These are phyloP conservation scores for Colletotrichum sp. DNA, from an alignment of 2,329 filamentous ascomycete genomes.

Conservation along the genomic window DNA sequence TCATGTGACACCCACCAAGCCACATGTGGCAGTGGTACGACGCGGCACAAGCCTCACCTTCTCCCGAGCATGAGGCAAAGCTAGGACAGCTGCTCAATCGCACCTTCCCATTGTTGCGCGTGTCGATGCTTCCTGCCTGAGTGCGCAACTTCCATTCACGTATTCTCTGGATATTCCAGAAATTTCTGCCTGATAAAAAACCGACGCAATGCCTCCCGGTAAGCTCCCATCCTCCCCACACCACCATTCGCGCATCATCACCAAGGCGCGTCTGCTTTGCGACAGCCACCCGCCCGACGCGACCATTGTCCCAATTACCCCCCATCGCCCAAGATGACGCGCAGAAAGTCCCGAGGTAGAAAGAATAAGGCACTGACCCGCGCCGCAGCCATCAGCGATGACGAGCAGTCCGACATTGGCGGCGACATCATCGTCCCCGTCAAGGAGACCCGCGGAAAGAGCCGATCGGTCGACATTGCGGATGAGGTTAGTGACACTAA, in stretches of 20 bases:
- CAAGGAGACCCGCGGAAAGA: slow-evolving; percentile 3
- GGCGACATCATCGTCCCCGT: slow-evolving; percentile 5
- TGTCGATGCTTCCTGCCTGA: not conserved
- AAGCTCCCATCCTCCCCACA: not conserved
- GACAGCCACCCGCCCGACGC: not conserved
- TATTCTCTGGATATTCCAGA: no score
- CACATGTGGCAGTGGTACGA: not conserved
- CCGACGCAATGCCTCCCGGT: slow-evolving; percentile 20
- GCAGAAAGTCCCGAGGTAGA: not conserved
- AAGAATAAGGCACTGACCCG: not conserved
- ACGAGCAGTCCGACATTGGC: slow-evolving; percentile 34
- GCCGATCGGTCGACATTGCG: slow-evolving; percentile 1
- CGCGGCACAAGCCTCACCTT: not conserved
- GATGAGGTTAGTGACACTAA: slow-evolving; percentile 1
- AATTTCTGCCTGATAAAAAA: not conserved
- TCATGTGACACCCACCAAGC: not conserved
- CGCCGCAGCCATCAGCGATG: slow-evolving; percentile 40
- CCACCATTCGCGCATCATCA: not conserved
- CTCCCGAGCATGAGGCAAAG: not conserved
- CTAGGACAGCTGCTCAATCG: not conserved
- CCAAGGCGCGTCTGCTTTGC: not conserved
- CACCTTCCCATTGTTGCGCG: not conserved
- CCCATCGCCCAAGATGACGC: not conserved
- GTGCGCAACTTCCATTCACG: not conserved
- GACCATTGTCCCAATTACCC: not conserved